phyloP scores from a whole-genome alignment of 371 early-diverging fungal species.

The Apophysomyces trapeziformis region DNA sequence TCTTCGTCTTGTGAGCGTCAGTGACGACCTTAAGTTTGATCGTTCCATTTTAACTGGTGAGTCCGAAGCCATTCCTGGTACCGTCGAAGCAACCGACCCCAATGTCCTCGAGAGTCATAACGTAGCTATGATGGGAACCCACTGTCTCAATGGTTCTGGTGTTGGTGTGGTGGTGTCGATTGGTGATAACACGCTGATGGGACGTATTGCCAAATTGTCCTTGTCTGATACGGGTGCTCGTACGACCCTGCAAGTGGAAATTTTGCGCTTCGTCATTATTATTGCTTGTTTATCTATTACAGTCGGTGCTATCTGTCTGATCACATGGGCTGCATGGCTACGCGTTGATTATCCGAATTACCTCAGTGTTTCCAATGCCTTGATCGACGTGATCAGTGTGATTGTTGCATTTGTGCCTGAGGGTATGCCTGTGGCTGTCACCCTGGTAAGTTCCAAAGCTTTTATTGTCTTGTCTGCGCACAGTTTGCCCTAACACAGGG shows the following conservation, averaged over 20 bases:
- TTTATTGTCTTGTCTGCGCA: too few species aligned
- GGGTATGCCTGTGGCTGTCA: constrained; percentile 63
- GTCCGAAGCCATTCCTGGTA: constrained; percentile 61
- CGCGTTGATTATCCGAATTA: constrained; percentile 53
- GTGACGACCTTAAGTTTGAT: constrained; percentile 69
- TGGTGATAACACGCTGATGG: constrained; percentile 71
- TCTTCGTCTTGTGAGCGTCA: constrained; percentile 55
- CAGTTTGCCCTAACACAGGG: too few species aligned
- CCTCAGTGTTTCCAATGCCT: constrained; percentile 56
- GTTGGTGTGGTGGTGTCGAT: constrained; percentile 65
- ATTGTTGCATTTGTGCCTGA: constrained; percentile 72
- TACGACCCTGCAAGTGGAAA: constrained; percentile 71
- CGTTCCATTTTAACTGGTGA: constrained; percentile 75
- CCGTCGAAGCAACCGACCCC: constrained; percentile 57
- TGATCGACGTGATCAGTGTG: constrained; percentile 76
- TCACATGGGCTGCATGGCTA: constrained; percentile 45
- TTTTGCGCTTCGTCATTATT: constrained; percentile 68
- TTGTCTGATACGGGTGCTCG: constrained; percentile 39
- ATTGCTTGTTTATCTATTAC: constrained; percentile 64
- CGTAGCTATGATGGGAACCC: constrained; percentile 71
- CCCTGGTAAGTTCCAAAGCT: constrained; percentile 25
- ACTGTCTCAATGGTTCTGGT: constrained; percentile 65
- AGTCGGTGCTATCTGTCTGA: constrained; percentile 42
- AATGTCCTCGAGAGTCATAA: constrained; percentile 68
- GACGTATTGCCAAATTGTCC: constrained; percentile 68